These are phyloP conservation scores for Darksidea phi DNA, from an alignment of 495 filamentous ascomycete genomes.

Conservation along the genomic window DNA sequence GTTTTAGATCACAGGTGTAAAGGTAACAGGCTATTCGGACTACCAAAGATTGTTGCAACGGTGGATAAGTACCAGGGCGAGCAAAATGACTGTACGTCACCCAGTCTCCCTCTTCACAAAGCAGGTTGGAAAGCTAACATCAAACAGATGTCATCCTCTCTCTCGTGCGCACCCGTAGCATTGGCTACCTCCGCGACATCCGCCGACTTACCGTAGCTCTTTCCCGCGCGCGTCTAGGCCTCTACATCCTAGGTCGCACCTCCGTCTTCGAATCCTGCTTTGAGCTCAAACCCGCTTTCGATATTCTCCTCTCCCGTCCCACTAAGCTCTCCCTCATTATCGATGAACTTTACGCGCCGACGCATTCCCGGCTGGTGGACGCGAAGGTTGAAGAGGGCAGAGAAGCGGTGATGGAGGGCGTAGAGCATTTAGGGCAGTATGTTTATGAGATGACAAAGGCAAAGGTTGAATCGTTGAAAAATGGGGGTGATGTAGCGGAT, in stretches of 20 bases:
- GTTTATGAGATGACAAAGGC: constrained; percentile 95
- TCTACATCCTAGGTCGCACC: constrained; percentile 90
- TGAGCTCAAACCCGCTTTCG: constrained; percentile 84
- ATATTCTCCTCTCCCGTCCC: constrained; percentile 63
- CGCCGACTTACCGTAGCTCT: constrained; percentile 95
- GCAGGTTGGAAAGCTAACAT: background rate
- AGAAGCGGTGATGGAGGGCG: constrained; percentile 72
- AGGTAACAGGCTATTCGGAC: constrained; percentile 79
- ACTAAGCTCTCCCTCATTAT: constrained; percentile 77
- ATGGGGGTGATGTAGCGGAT: constrained; percentile 35
- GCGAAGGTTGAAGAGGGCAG: constrained; percentile 55
- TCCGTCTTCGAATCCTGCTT: constrained; percentile 86
- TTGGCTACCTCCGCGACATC: constrained; percentile 93
- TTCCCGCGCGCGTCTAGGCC: constrained; percentile 84
- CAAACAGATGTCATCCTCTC: constrained; percentile 83
- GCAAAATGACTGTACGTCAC: constrained; percentile 90
- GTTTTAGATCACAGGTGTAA: constrained; percentile 82
- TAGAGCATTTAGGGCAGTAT: constrained; percentile 95
- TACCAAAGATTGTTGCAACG: constrained; percentile 87
- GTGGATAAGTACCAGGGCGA: constrained; percentile 99
- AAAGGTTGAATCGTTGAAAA: constrained; percentile 66
- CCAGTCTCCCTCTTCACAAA: constrained; percentile 4
- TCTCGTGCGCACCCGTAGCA: constrained; percentile 78
- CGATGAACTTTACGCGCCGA: constrained; percentile 80
- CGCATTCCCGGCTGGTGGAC: constrained; percentile 48